Evolutionary conservation across 1,284 basidiomycete species (phyloP).

Genomic region (Xerocomus minutiporus): DNA sequence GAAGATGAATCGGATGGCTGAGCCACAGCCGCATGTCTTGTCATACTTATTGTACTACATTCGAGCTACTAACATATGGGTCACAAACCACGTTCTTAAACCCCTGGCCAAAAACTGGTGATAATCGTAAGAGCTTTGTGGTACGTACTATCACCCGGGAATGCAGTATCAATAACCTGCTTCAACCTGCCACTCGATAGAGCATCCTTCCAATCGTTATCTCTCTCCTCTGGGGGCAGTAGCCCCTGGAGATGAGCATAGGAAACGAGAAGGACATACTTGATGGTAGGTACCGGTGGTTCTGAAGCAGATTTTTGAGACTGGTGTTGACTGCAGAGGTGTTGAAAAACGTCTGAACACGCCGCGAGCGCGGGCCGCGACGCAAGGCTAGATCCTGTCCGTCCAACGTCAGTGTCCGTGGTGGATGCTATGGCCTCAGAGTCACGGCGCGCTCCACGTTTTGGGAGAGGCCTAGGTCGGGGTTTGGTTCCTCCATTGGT

Average conservation of each 20-base stretch:
- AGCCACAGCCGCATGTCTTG: neutral
- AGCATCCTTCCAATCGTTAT: constrained; percentile 42
- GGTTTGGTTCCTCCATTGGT: constrained; percentile 16
- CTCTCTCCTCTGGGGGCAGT: constrained; percentile 32
- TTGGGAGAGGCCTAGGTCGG: constrained; percentile 35
- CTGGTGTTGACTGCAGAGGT: constrained; percentile 22
- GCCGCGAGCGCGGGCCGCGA: constrained; percentile 13
- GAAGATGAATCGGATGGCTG: constrained; percentile 31
- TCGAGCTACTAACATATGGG: neutral
- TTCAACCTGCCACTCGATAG: constrained; percentile 18
- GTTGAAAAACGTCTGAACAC: constrained; percentile 17
- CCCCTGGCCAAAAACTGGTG: constrained; percentile 14
- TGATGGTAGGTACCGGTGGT: constrained; percentile 30
- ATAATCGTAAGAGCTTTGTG: constrained; percentile 21
- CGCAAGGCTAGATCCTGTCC: constrained; percentile 15
- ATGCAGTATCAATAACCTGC: constrained; percentile 14
- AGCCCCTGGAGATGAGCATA: constrained; percentile 43
- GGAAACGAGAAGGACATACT: constrained; percentile 45
- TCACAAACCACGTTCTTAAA: neutral
- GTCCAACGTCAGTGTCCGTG: constrained; percentile 10
- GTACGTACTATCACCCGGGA: constrained; percentile 22
- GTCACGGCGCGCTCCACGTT: constrained; percentile 22
- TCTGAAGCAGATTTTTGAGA: constrained; percentile 25
- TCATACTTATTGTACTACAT: neutral
- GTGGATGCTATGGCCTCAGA: constrained; percentile 1